Evolutionary conservation across 306 rosid species (phyloP), one percentile per base, ranked within the genome.

Genomic region (Rubus parviflorus): DNA sequence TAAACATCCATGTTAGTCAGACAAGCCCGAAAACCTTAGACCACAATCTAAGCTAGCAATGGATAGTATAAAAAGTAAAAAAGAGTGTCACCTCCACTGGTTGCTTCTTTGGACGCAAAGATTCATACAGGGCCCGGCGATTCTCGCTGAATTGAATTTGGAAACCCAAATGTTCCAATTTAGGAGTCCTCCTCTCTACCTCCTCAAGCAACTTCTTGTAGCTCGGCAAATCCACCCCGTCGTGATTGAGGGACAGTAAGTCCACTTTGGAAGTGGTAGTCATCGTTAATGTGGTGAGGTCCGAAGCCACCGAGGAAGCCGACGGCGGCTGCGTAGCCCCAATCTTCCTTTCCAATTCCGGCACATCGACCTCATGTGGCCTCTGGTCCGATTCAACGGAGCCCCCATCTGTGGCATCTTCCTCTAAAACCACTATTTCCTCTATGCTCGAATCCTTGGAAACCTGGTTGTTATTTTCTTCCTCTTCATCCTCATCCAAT

Each of bases 161-260:
- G 53, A 75, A 85, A 42, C 43, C 57, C 87, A 96, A 78, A 56
- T 70, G 71, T 16, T 61, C 22, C 73, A 93, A 64, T 4, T 35
- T 84, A 0, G 72, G 49, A 0, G 68, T 60, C 65, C 90, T 77
- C 74, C 64, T 83, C 7, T 74, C 79, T 63, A 71, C 82, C 37
- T 12, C 57, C 60, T 83, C 85, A 23, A 96, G 88, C 91, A 96
- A 73, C 90, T 85, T 89, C 83, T 84, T 93, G 81, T 92, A 96
- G 37, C 80, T 67, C 2, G 75, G 42, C 35, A 83, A 4, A 38
- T 81, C 84, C 67, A 1, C 58, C 76, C 76, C 58, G 74, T 77
- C 88, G 0, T 6, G 74, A 40, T 68, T 67, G 19, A 87, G 70
- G 19, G 87, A 74, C 74, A 90, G 79, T 70, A 80, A 64, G 45